A percentile compares a stretch with the other conserved stretches of the same genome.
These are phyloP conservation scores for Stylosanthes scabra DNA, from an alignment of 331 rosid genomes.

Conservation along the genomic window DNA sequence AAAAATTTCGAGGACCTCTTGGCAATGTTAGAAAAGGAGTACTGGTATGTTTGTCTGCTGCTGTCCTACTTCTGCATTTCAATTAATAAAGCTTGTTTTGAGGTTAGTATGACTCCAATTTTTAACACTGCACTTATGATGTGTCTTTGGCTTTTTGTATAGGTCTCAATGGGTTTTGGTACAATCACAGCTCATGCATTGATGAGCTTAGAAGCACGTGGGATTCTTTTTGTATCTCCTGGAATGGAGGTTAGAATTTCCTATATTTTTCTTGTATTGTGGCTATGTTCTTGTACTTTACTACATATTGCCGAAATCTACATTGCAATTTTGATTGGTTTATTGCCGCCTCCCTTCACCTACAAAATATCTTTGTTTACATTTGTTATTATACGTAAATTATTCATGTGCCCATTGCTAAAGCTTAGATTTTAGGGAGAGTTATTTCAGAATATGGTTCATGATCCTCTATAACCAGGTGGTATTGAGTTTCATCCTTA, in stretches of 20 bases:
- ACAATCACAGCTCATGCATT: slow-evolving; percentile 78
- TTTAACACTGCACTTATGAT: neutral
- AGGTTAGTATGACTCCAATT: slow-evolving; percentile 17
- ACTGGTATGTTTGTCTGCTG: slow-evolving; percentile 59
- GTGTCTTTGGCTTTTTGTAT: slow-evolving; percentile 36
- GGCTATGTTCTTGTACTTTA: neutral
- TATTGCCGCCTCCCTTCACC: neutral
- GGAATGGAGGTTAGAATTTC: slow-evolving; percentile 83
- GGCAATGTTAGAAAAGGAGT: slow-evolving; percentile 99
- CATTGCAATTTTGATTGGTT: slow-evolving; percentile 14
- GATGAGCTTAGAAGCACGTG: slow-evolving; percentile 93
- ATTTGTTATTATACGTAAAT: neutral
- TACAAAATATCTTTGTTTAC: neutral
- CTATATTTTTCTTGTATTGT: slow-evolving; percentile 15
- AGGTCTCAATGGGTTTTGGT: slow-evolving; percentile 96
- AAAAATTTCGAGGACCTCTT: slow-evolving; percentile 83
- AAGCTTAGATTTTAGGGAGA: neutral
- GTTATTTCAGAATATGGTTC: no score
- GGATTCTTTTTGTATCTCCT: slow-evolving; percentile 83
- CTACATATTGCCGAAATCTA: slow-evolving; percentile 2
- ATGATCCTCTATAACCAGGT: neutral
- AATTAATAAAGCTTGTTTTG: slow-evolving; percentile 30
- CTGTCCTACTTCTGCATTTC: slow-evolving; percentile 20
- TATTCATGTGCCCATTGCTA: neutral
- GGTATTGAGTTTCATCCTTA: neutral